Evolutionary conservation across 805 yeast species (phyloP).

Genomic region (Metschnikowia aberdeeniae): DNA sequence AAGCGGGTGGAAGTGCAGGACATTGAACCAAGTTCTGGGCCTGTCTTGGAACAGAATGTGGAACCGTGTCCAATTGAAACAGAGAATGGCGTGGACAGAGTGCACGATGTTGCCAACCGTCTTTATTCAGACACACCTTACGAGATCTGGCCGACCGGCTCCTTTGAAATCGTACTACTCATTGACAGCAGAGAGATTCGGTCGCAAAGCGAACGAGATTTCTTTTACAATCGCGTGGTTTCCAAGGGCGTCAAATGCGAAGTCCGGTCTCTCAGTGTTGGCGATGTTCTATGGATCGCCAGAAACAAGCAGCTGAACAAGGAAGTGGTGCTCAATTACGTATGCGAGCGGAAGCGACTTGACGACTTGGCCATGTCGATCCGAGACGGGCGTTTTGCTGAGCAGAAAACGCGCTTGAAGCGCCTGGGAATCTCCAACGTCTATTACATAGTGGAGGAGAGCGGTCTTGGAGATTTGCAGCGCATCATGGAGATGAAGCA

Average conservation of each 20-base stretch:
- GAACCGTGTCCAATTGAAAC: no score
- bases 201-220: conserved; percentile 63
- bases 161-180: conserved; percentile 56
- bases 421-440: conserved; percentile 65
- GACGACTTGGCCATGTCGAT: conserved; percentile 84
- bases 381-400: conserved; percentile 81
- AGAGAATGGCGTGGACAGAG: background rate
- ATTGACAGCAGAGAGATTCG: conserved; percentile 83
- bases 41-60: no score
- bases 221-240: conserved; percentile 54
- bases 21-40: no score
- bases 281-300: conserved; percentile 91
- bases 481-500: conserved; percentile 44
- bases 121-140: conserved; percentile 28
- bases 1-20: no score
- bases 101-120: conserved; percentile 24
- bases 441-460: conserved; percentile 79
- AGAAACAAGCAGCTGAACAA: conserved; percentile 51
- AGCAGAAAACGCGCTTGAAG: conserved; percentile 75
- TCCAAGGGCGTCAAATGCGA: conserved; percentile 48
- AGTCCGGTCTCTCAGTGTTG: conserved; percentile 62
- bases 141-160: conserved; percentile 58
- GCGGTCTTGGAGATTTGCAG: conserved; percentile 41
- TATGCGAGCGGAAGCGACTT: conserved; percentile 86
- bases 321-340: conserved; percentile 70